Conservation (phyloP, 164 flowering plant species). For the Sextonia rubra region DNA sequence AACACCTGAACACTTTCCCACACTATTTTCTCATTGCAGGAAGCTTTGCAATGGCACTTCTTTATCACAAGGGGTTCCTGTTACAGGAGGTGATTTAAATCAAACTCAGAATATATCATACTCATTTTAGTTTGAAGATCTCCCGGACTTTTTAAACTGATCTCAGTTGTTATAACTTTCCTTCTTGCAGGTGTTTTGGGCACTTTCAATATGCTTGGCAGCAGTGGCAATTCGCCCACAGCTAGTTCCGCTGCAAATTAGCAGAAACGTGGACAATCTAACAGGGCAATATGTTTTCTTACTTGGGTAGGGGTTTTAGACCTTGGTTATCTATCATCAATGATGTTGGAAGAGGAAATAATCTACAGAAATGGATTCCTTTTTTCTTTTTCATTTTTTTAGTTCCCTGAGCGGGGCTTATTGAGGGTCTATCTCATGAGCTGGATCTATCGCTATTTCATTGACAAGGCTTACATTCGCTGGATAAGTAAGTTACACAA, state of each 20-base stretch:
- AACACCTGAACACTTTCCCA: constrained; percentile 76
- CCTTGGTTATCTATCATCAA: no score
- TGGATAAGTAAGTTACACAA: constrained; percentile 64
- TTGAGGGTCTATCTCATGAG: constrained; percentile 77
- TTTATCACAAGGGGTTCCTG: constrained; percentile 65
- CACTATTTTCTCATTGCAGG: constrained; percentile 49
- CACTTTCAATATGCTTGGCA: constrained; percentile 90
- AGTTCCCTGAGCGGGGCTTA: constrained; percentile 68
- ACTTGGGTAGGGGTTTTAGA: constrained; percentile 55
- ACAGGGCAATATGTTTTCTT: constrained; percentile 87
- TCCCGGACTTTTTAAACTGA: no score
- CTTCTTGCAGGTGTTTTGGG: constrained; percentile 67
- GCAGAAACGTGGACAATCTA: constrained; percentile 88
- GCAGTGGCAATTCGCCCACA: constrained; percentile 94
- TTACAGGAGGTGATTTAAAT: constrained; percentile 68
- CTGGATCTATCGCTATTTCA: constrained; percentile 84
- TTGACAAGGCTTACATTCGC: constrained; percentile 51
- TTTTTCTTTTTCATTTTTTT: neutral
- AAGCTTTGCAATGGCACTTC: constrained; percentile 48
- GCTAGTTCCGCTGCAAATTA: constrained; percentile 75
- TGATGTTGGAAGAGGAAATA: no score
- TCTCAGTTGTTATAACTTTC: no score
- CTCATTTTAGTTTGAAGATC: no score
- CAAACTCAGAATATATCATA: no score
- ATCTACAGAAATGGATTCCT: neutral